Base-by-base conservation (phyloP, 345 rosid genomes). In the Eucalyptus regnans region DNA sequence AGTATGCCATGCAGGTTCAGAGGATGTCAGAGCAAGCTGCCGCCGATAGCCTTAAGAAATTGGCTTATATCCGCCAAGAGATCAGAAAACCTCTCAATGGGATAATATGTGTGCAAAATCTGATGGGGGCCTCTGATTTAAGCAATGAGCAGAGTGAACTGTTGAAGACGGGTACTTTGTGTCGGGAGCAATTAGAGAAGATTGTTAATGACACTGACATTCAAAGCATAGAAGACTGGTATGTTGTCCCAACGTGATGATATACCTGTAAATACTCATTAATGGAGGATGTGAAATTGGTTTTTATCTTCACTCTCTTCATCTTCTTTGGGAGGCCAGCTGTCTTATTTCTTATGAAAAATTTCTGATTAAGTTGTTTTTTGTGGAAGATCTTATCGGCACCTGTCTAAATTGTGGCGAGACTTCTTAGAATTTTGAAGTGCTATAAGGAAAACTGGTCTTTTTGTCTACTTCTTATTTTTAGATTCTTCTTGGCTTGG, bases 171-270 rank as follows among this genome's bases (percentile, higher is more conserved):
- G 93, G 92, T 60, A 44, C 92, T 58, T 90, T 90, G 89, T 96
- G 97, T 91, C 95, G 91, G 89, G 95, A 95, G 92, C 99, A 97
- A 89, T 91, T 97, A 88, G 91, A 92, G 64, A 97, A 93, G 88
- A 93, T 96, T 83, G 88, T 95, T 68, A 90, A 91, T 62, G 97
- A 96, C 90, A 93, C 93, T 64, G 96, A 97, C 92, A 89, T 96
- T 56, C 93, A 94, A 86, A 95, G 95, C 86, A 94, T 97, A 66
- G 97, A 96, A 89, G 97, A 96, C 89, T 90, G 98, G 99, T 97
- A 95, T 37, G 93, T 51, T 56, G 56, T 51, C 51, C 76, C 14
- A 71, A 29, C 12, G 37, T 50, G 87, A 85, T 14, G 54, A 58
- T 86, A 46, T 51, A 29, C 87, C 58, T 76, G 48, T 76, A 20